Evolutionary conservation across 305 asterid genomes (phyloP), one percentile per base, ranked within the genome.

Genomic region (Fraxinus platypoda): DNA sequence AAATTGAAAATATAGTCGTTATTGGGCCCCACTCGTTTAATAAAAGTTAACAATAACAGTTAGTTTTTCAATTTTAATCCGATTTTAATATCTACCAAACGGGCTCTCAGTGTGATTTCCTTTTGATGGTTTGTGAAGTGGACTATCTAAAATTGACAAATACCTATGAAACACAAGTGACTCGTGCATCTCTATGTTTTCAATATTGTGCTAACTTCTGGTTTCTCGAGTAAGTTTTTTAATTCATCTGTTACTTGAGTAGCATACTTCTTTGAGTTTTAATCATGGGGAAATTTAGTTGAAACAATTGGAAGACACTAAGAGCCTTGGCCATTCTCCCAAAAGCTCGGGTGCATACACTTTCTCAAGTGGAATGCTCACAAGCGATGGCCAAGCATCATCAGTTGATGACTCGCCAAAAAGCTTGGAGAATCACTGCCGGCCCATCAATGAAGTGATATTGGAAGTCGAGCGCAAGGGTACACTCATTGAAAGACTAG

Each of bases 371-470:
- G 74, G 74, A 57, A 76, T 81, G 3, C 15, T 70, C 52, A 79
- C 83, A 31, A 83, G 83, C 37, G 81, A 75, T 3, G 86, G 81
- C 13, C 86, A 80, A 28, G 66, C 30, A 3, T 80, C 81, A 1
- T 83, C 86, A 1, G 59, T 49, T 49, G 86, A 83, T 43, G 62
- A 62, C 73, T 83, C 84, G 15, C 86, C 86, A 0, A 46, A 78
- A 75, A 80, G 83, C 75, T 79, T 83, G 59, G 86, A 83, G 81
- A 83, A 83, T 78, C 86, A 80, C 23, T 84, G 86, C 21, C 76
- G 81, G 0, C 86, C 86, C 13, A 84, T 84, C 25, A 64, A 80
- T 5, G 86, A 84, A 0, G 86, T 80, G 43, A 76, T 84, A 8
- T 52, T 26, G 6, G 86, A 84, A 43, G 68, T 77, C 1, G 83